These are phyloP conservation scores for Eucalyptus pauciflora DNA, from an alignment of 345 rosid genomes.

Conservation along the genomic window DNA sequence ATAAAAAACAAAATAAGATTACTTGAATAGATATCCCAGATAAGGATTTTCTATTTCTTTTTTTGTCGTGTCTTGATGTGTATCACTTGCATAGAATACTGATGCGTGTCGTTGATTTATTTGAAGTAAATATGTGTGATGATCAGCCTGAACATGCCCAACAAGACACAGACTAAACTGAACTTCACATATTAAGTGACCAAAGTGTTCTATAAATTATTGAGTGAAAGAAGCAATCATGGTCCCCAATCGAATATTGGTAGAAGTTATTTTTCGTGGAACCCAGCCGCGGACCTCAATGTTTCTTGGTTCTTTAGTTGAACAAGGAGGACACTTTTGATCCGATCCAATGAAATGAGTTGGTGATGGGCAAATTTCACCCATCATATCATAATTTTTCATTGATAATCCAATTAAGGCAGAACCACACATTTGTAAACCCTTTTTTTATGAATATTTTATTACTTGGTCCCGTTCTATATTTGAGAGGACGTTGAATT, in stretches of 20 bases:
- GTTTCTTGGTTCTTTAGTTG: not conserved
- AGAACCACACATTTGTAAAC: not conserved
- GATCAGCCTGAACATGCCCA: not conserved
- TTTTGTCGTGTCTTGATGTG: not conserved
- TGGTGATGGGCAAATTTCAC: not conserved
- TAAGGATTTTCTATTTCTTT: not conserved
- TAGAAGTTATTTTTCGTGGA: not conserved
- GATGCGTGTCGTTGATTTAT: not conserved
- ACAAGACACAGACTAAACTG: not conserved
- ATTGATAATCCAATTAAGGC: not conserved
- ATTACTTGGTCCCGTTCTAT: not conserved
- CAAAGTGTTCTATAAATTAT: not conserved
- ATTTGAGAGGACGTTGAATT: not conserved
- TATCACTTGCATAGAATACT: not conserved
- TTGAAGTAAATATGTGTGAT: not conserved
- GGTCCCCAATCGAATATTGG: not conserved
- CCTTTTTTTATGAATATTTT: not conserved
- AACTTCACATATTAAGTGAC: not conserved
- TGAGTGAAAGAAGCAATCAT: not conserved
- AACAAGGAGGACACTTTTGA: not conserved
- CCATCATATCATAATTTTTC: not conserved
- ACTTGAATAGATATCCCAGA: not conserved
- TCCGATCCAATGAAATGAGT: not conserved
- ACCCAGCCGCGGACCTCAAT: not conserved
- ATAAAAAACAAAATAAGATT: not conserved